Evolutionary conservation across 495 filamentous ascomycete species (phyloP), one percentile per base, ranked within the genome.

Genomic region (Evernia prunastri): DNA sequence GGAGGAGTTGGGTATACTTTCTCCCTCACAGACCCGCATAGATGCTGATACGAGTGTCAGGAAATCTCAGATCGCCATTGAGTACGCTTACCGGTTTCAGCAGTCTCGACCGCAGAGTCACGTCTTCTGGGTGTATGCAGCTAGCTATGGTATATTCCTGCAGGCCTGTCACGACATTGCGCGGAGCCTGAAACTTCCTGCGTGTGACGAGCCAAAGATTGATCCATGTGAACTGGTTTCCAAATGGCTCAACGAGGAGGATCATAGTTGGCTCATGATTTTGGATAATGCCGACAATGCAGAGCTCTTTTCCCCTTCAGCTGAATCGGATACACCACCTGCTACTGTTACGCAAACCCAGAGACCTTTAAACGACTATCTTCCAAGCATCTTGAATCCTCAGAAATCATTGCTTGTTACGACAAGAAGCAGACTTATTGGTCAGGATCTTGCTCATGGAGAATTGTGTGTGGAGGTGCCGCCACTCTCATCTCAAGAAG

Each of bases 161-260:
- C 36, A 37, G 36, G 36, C 36, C 12, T 37, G 36, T 37, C 36
- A 37, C 12, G 36, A 12, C 36, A 37, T 37, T 37, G 36, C 36
- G 7, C 36, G 36, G 7, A 37, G 36, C 12, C 56, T 58, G 17
- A 58, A 23, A 36, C 56, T 58, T 10, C 56, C 56, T 39, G 56
- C 17, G 18, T 58, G 35, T 12, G 35, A 58, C 17, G 56, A 58
- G 31, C 23, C 35, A 23, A 9, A 40, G 18, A n/a, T n/a, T 11
- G n/a, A 58, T 58, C 56, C 12, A n/a, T 40, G 29, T 36, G 33
- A 58, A 23, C 31, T 58, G 18, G 29, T 58, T 31, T 58, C 56
- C 17, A 36, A 58, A 58, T 58, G 33, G 33, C 18, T 58, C 37
- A 13, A 58, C n/a, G 17, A 58, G 1, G 56, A 58, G 11, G 33